Conservation (phyloP, 208 protist genomes). For the Lotmaria passim region DNA sequence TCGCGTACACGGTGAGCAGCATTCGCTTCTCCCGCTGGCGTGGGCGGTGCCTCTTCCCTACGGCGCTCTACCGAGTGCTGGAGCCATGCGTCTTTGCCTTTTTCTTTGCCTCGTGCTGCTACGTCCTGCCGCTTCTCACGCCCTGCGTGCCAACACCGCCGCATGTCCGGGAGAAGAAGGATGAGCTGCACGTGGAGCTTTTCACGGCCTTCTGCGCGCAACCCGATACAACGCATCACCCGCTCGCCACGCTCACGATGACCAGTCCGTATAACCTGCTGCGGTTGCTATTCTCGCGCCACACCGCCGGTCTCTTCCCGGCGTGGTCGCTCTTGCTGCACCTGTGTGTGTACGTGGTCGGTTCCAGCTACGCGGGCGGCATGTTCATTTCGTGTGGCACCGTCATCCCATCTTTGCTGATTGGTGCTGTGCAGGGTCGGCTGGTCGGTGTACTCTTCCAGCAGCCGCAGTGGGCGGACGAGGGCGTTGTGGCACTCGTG, state of each 20-base stretch:
- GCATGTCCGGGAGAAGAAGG: conserved; percentile 39
- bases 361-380: conserved; percentile 69
- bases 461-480: conserved; percentile 63
- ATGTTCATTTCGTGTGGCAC: conserved; percentile 81
- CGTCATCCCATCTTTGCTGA: conserved; percentile 75
- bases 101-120: conserved; percentile 52
- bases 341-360: conserved; percentile 62
- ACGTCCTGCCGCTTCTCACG: conserved; percentile 57
- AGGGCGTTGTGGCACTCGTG: conserved; percentile 81
- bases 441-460: conserved; percentile 61
- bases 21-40: conserved; percentile 67
- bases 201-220: conserved; percentile 55
- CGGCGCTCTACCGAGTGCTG: conserved; percentile 50
- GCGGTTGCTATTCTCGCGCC: conserved; percentile 64
- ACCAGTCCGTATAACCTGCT: conserved; percentile 71
- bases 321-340: conserved; percentile 58
- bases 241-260: conserved; percentile 67
- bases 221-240: conserved; percentile 57
- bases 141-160: conserved; percentile 50
- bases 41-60: conserved; percentile 47
- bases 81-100: conserved; percentile 58
- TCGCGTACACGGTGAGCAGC: conserved; percentile 76
- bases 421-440: conserved; percentile 79
- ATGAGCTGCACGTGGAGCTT: conserved; percentile 55
- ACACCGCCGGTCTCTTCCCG: conserved; percentile 50